Evolutionary conservation across 2,329 filamentous ascomycete species (phyloP).

Genomic region (Colletotrichum spaethianum): DNA sequence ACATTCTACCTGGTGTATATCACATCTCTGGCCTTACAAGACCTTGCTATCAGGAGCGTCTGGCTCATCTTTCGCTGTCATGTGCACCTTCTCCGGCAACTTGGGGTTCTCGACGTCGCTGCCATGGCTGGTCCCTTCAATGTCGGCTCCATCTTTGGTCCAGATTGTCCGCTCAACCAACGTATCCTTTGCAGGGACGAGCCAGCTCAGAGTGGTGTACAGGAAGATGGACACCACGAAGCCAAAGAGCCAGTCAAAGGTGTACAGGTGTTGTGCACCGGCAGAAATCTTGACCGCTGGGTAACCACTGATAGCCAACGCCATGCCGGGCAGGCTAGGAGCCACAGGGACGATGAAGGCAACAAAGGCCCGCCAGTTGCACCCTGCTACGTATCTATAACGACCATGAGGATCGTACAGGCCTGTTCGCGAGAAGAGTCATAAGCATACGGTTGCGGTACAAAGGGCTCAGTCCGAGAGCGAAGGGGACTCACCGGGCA

Average conservation of each 20-base stretch:
- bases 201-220: conserved; percentile 35
- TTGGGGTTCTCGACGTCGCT: conserved; percentile 34
- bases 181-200: conserved; percentile 39
- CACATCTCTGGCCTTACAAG: neutral
- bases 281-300: conserved; percentile 31
- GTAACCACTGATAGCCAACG: conserved; percentile 55
- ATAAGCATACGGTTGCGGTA: neutral
- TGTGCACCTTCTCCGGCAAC: conserved; percentile 25
- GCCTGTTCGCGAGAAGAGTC: neutral
- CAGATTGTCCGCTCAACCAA: conserved; percentile 35
- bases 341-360: conserved; percentile 71
- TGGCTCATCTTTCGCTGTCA: neutral
- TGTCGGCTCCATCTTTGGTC: conserved; percentile 13
- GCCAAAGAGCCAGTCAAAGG: conserved; percentile 42
- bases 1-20: no score
- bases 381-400: conserved; percentile 59
- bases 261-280: conserved; percentile 39
- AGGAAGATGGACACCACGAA: conserved; percentile 35
- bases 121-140: conserved; percentile 15
- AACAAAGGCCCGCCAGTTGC: conserved; percentile 73
- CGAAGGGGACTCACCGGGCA: conserved; percentile 46
- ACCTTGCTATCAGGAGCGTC: neutral
- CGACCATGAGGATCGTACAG: conserved; percentile 56
- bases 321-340: conserved; percentile 70
- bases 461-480: neutral